phyloP scores from a whole-genome alignment of 2,329 filamentous ascomycete genomes.

The Venturia nashicola region DNA sequence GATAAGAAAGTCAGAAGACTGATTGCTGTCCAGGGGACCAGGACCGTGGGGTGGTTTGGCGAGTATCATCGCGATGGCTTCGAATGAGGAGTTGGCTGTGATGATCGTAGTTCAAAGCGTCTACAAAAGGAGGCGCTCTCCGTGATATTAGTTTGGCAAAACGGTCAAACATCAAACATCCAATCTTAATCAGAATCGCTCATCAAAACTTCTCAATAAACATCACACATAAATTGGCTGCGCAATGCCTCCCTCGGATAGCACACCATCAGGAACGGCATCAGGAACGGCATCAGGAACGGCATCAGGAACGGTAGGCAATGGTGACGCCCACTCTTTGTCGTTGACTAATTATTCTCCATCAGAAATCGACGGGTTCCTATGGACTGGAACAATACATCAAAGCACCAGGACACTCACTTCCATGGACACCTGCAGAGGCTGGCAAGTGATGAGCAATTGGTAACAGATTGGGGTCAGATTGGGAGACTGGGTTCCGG shows the following conservation, averaged over 20 bases:
- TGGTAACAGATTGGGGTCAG: no score
- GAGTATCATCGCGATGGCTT: neutral
- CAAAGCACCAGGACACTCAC: neutral
- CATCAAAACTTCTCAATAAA: no score
- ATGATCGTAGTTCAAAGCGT: neutral
- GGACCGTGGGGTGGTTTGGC: neutral
- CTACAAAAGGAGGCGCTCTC: neutral
- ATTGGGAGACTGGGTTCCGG: neutral
- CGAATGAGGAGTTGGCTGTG: neutral
- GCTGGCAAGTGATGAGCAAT: neutral
- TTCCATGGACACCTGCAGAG: neutral
- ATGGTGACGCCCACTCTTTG: no score
- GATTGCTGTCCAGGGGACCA: neutral
- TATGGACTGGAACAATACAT: neutral
- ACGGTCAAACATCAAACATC: neutral
- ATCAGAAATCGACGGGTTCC: neutral
- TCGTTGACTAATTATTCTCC: neutral
- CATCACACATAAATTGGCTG: neutral
- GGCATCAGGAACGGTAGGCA: neutral
- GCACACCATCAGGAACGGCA: neutral
- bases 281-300: no score
- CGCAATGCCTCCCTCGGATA: neutral
- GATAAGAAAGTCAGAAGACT: constrained; percentile 2
- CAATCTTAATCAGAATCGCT: no score
- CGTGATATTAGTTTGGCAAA: neutral